Evolutionary conservation across 2,329 filamentous ascomycete species (phyloP).

Genomic region (Pleomassaria siparia): DNA sequence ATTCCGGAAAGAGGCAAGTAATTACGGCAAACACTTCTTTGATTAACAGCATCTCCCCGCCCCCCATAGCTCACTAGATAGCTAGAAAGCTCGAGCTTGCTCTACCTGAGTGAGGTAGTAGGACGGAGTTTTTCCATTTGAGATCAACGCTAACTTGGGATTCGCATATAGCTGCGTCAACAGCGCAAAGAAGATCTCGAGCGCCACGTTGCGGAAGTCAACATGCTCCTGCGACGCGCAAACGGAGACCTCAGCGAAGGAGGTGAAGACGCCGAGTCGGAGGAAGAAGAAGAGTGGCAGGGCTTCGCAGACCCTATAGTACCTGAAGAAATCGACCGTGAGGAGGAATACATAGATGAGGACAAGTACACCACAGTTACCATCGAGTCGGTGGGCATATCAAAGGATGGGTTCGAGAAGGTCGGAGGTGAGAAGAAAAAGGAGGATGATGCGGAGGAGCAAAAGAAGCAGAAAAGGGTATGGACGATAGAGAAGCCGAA

Average conservation of each 20-base stretch:
- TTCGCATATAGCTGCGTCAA: conserved; percentile 69
- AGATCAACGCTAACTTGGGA: background rate
- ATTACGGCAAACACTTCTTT: background rate
- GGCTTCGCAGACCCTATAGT: conserved; percentile 52
- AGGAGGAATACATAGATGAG: conserved; percentile 95
- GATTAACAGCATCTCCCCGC: no score
- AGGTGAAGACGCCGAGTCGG: conserved; percentile 21
- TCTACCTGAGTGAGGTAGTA: no score
- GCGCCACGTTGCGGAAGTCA: conserved; percentile 76
- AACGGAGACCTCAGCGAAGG: conserved; percentile 45
- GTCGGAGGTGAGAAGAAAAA: conserved; percentile 38
- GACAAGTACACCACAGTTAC: conserved; percentile 95
- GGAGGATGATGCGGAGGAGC: conserved; percentile 33
- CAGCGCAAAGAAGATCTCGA: conserved; percentile 80
- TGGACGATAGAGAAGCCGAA: conserved; percentile 58
- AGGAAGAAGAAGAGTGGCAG: conserved; percentile 60
- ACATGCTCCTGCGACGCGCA: conserved; percentile 67
- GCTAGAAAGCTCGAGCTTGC: no score
- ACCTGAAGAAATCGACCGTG: conserved; percentile 66
- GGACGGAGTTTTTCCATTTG: no score
- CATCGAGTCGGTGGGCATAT: conserved; percentile 82
- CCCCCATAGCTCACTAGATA: no score
- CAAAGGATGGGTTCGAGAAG: conserved; percentile 70
- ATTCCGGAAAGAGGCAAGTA: conserved; percentile 70
- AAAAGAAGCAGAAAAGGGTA: conserved; percentile 45